Base-by-base conservation (phyloP, 2,329 filamentous ascomycete species). In the Zasmidium citrigriseum region DNA sequence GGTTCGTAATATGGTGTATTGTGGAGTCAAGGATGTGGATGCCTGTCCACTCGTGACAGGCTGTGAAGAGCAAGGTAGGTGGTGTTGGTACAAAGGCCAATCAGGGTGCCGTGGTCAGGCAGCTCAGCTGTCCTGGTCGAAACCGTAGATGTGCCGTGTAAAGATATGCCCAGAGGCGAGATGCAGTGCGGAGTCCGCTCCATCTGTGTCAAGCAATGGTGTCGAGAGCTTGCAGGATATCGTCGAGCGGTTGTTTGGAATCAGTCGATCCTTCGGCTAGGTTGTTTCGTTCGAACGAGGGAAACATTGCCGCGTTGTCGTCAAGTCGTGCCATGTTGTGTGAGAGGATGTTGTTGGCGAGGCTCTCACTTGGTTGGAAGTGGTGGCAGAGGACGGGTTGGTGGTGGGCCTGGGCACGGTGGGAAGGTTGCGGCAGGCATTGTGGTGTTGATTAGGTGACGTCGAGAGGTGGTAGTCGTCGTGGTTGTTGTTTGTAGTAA, bases 341-440 rank as follows among this genome's bases (percentile, higher is more conserved):
- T 4, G 34, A 41, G 34, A 16, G 14, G 34, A 4, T 41, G 34
- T 41, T 4, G 14, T 9, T 11, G 23, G 52, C 52, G 49, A 16
- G 23, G 4, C 52, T 24, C 53, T 67, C 76, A 77, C 71, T 77
- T 77, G 45, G 55, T 53, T 23, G 78, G 78, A 41, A 79, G 72
- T 29, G 77, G 77, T 64, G 78, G 78, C 48, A 80, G 71, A 66
- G 78, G 78, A 57, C 78, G 72, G 55, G 75, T 79, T 63, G 78
- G 78, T 68, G 78, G 77, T 62, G 78, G 78, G 55, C 77, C 77
- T 44, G 78, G 78, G 73, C 76, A 78, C 27, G 78, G 78, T 59
- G 77, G 77, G 46, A 79, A 75, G 68, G 76, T 78, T 58, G 76
- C 68, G 57, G 65, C 64, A 68, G 71, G 70, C 71, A 73, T 78